Base-by-base conservation (phyloP, 495 filamentous ascomycete genomes). In the Penicillium robsamsonii region DNA sequence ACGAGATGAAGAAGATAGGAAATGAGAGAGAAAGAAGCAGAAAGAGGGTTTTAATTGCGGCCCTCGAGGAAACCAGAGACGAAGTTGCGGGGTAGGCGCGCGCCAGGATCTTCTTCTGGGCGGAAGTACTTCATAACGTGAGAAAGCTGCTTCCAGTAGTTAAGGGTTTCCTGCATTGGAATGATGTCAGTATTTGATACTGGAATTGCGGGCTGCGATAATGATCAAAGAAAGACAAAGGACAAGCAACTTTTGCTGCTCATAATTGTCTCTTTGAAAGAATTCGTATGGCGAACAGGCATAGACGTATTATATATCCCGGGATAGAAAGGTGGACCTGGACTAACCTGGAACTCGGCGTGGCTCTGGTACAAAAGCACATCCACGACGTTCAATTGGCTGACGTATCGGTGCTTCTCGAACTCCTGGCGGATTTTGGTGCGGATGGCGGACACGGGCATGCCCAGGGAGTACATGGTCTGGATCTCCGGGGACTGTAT, bases 111-210 rank as follows among this genome's bases (percentile, higher is more conserved):
- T 71, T 96, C 92, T 72, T 96, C 91, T 69, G 85, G 78, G 64
- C 91, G 83, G 81, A 97, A 98, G 76, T 95, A 98, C 68, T 96
- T 96, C 81, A 98, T 89, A 61, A 98, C 84, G 70, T 98, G 94
- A 46, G 89, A 88, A 50, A 93, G 81, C 77, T 97, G 95, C 76
- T 96, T 96, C 94, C 95, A 98, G 83, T 87, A 98, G 75, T 97
- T 98, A 78, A 97, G 82, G 35, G 91, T 97, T 84, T 98, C 94
- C 91, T 96, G 58, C 12, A 53, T 57, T 4, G 31, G 7, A 11
- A 20, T 24, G 18, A 35, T 45, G 41, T 61, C 42, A 62, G 54
- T 24, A 47, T 41, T 44, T 35, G 4, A 41, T 9, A n/a, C 29
- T 17, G 18, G 7, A 18, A 42, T 24, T 47, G 46, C 17, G 12